Percentiles rank a stretch among this genome's conserved stretches.
Evolutionary conservation across 2,329 filamentous ascomycete genomes (phyloP).

Genomic region (Talaromyces albobiverticillius): DNA sequence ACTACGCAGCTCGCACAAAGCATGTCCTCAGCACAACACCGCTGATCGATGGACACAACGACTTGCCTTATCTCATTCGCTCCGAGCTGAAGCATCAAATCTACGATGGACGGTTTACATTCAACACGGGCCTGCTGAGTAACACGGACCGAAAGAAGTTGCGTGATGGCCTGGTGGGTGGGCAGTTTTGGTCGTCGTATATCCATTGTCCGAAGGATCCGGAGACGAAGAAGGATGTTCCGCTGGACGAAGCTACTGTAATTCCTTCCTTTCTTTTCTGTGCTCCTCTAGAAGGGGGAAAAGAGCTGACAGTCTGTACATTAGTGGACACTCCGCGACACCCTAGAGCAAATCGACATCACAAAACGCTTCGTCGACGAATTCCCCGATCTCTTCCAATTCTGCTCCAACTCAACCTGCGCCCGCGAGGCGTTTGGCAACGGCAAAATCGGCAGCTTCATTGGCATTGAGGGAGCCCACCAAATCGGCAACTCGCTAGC

Average conservation of each 20-base stretch:
- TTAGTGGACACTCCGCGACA: constrained; percentile 20
- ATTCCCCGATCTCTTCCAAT: constrained; percentile 20
- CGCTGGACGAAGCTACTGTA: constrained; percentile 18
- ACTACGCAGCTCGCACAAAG: constrained; percentile 12
- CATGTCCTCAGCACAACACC: constrained; percentile 22
- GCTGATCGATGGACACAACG: constrained; percentile 29
- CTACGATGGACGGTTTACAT: constrained; percentile 18
- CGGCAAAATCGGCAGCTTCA: constrained; percentile 21
- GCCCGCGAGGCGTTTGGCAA: constrained; percentile 18
- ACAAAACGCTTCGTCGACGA: constrained; percentile 19
- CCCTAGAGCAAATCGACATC: constrained; percentile 23
- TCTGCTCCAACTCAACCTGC: constrained; percentile 19
- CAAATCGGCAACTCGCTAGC: constrained; percentile 25
- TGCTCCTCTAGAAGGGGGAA: not conserved
- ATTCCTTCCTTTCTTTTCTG: not conserved
- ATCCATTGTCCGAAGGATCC: constrained; percentile 20
- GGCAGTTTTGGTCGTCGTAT: constrained; percentile 30
- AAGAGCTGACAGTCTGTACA: no score
- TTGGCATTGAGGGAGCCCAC: constrained; percentile 27
- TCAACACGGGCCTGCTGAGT: constrained; percentile 19
- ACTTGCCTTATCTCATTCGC: constrained; percentile 25
- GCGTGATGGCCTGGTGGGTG: constrained; percentile 24
- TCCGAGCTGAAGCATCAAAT: constrained; percentile 23
- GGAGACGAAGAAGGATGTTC: constrained; percentile 9
- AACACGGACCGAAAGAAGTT: constrained; percentile 26